Evolutionary conservation across 495 filamentous ascomycete species (phyloP).

Genomic region (Parathielavia appendiculata): DNA sequence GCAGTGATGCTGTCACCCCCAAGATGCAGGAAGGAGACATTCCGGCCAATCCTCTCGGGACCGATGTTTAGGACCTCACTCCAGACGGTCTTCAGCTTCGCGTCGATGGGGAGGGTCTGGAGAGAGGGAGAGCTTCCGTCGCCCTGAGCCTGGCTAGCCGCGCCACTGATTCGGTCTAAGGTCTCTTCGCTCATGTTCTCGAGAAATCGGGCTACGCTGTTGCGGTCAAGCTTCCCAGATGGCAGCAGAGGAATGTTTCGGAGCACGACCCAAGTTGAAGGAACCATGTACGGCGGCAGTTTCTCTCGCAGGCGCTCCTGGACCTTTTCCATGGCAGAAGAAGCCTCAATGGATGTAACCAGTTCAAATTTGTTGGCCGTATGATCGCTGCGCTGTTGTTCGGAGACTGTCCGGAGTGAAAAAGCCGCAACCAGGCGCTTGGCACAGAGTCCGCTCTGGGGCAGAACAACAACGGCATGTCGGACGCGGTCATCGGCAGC

Average conservation of each 20-base stretch:
- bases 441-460: conserved; percentile 18
- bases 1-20: conserved; percentile 33
- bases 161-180: conserved; percentile 11
- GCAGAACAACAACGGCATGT: conserved; percentile 21
- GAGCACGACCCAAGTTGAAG: conserved; percentile 51
- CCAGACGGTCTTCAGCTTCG: conserved; percentile 40
- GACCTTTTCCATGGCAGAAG: conserved; percentile 20
- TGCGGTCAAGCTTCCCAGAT: conserved; percentile 55
- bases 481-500: conserved; percentile 16
- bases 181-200: conserved; percentile 16
- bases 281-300: conserved; percentile 52
- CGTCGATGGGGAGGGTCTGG: conserved; percentile 1
- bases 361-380: conserved; percentile 6
- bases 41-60: conserved; percentile 30
- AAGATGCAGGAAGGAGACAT: conserved; percentile 32
- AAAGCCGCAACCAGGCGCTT: conserved; percentile 22
- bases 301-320: conserved; percentile 23
- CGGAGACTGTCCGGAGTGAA: conserved; percentile 6
- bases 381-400: no score
- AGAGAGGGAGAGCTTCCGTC: neutral
- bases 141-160: neutral
- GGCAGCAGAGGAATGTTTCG: conserved; percentile 44
- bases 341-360: conserved; percentile 12
- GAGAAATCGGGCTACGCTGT: conserved; percentile 24
- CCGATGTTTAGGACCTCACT: conserved; percentile 50